Evolutionary conservation across 1,139 yeast genomes (phyloP).

Genomic region (Yamadazyma friedrichii): DNA sequence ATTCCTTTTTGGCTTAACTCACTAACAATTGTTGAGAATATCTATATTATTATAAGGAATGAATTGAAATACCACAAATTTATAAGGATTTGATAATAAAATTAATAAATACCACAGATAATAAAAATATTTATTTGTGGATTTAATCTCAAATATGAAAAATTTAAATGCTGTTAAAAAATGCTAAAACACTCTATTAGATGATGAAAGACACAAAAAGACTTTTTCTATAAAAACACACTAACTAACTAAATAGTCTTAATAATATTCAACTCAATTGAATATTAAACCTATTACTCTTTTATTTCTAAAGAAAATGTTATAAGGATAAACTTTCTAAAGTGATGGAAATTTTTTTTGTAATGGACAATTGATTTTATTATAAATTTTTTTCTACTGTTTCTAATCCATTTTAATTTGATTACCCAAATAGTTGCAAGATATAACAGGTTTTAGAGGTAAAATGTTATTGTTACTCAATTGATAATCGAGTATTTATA

Average conservation of each 20-base stretch:
- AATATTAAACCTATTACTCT: too few species aligned
- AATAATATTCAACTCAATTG: too few species aligned
- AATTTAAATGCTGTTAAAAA: neutral
- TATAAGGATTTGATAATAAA: too few species aligned
- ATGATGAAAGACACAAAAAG: neutral
- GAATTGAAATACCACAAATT: too few species aligned
- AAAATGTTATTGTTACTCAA: constrained; percentile 1
- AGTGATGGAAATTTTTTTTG: neutral
- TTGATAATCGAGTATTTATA: neutral
- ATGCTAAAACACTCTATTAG: neutral
- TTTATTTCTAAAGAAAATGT: neutral
- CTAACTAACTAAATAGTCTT: too few species aligned
- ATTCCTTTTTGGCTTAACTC: neutral
- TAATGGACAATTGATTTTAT: constrained; percentile 1
- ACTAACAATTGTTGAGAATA: neutral
- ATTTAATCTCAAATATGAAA: neutral
- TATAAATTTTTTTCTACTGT: neutral
- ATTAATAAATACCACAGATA: neutral
- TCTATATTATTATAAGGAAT: neutral
- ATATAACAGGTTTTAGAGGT: constrained; percentile 2
- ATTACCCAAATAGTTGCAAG: constrained; percentile 1
- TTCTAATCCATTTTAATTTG: neutral
- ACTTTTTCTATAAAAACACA: neutral
- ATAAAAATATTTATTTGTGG: neutral
- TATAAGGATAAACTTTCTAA: neutral